phyloP scores from a whole-genome alignment of 495 filamentous ascomycete genomes.

The Cercophora newfieldiana region DNA sequence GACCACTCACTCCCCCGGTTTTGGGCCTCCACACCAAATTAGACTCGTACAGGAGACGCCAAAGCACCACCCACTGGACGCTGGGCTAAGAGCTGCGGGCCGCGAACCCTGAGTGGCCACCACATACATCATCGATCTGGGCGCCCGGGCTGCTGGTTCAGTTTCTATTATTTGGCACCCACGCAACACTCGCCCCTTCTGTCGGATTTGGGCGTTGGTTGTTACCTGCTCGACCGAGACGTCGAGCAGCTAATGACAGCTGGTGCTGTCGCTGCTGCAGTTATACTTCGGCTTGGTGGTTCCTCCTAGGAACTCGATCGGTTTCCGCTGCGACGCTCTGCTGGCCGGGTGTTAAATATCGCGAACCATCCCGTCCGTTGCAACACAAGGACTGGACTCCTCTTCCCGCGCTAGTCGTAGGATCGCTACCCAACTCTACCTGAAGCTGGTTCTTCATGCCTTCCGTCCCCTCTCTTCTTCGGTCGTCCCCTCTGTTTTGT shows the following conservation, averaged over 20 bases:
- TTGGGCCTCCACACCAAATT: background rate
- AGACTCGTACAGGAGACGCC: background rate
- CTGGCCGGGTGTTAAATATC: slow-evolving; percentile 5
- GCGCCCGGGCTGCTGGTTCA: background rate
- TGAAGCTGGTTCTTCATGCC: slow-evolving; percentile 17
- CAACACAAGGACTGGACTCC: background rate
- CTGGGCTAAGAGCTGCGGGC: background rate
- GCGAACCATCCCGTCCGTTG: background rate
- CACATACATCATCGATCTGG: background rate
- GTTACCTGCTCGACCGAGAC: background rate
- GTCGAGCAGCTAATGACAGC: background rate
- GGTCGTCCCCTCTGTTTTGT: background rate
- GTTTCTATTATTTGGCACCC: background rate
- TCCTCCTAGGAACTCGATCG: background rate
- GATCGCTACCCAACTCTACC: background rate
- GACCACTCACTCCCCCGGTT: background rate
- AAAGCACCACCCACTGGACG: background rate
- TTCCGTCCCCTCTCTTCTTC: background rate
- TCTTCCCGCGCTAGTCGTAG: background rate
- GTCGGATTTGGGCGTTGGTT: background rate
- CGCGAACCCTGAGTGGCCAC: background rate
- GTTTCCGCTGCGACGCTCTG: background rate
- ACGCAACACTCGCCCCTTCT: background rate
- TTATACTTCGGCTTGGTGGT: background rate
- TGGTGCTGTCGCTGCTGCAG: background rate